Conservation (phyloP, 257 asterid genomes). For the Verbena officinalis region DNA sequence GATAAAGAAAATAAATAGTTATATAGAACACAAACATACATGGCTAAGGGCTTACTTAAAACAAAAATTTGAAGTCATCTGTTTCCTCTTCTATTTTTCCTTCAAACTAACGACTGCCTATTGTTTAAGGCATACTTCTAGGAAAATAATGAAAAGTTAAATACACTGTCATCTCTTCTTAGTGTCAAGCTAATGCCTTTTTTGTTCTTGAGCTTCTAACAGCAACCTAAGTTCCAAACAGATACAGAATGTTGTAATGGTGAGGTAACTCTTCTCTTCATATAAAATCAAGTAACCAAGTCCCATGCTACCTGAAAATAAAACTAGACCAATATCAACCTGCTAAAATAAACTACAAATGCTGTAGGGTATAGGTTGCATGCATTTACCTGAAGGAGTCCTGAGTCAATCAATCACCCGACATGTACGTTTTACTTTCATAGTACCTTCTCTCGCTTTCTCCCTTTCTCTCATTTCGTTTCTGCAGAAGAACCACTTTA, state of each 20-base stretch:
- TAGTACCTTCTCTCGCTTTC: slow-evolving; percentile 93
- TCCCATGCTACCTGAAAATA: slow-evolving; percentile 29
- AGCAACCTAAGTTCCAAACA: slow-evolving; percentile 12
- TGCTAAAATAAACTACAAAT: neutral
- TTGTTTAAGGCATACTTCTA: slow-evolving; percentile 8
- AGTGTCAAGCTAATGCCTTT: slow-evolving; percentile 16
- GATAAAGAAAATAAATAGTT: neutral
- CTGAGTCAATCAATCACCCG: slow-evolving; percentile 65
- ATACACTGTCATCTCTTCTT: slow-evolving; percentile 11
- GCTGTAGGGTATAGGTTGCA: neutral
- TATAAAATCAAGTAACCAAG: slow-evolving; percentile 25
- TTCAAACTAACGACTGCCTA: slow-evolving; percentile 16
- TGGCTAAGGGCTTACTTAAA: slow-evolving; percentile 12
- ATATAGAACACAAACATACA: neutral
- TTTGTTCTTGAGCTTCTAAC: slow-evolving; percentile 33
- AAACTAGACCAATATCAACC: slow-evolving; percentile 18
- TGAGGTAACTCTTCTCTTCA: slow-evolving; percentile 25
- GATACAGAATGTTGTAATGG: slow-evolving; percentile 13
- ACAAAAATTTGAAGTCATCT: slow-evolving; percentile 15
- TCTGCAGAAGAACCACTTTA: slow-evolving; percentile 44
- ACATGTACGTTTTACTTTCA: slow-evolving; percentile 66
- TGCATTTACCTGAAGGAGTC: slow-evolving; percentile 40
- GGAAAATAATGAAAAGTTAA: slow-evolving; percentile 3
- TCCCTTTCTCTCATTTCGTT: slow-evolving; percentile 86
- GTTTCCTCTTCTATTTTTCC: slow-evolving; percentile 22